phyloP scores from a whole-genome alignment of 2,329 filamentous ascomycete genomes.

The Diplodia seriata region DNA sequence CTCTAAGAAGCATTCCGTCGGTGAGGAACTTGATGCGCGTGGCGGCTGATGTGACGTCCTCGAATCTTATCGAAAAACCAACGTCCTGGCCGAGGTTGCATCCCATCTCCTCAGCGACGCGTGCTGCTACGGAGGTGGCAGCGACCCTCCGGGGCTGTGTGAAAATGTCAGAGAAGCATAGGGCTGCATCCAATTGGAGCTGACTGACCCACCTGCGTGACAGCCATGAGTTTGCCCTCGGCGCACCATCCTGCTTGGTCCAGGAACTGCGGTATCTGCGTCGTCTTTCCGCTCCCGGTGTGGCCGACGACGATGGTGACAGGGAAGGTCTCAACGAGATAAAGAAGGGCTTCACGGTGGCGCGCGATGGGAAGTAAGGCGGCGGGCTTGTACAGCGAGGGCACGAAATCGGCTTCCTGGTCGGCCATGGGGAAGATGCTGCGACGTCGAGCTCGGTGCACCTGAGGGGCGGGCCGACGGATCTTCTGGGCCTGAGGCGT shows the following conservation, averaged over 20 bases:
- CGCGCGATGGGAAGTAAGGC: constrained; percentile 85
- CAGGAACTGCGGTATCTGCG: constrained; percentile 91
- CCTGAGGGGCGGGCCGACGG: constrained; percentile 20
- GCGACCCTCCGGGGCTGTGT: constrained; percentile 83
- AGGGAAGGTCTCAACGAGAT: constrained; percentile 81
- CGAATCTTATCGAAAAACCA: constrained; percentile 90
- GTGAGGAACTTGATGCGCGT: constrained; percentile 96
- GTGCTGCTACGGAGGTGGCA: constrained; percentile 84
- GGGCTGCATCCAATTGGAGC: not conserved
- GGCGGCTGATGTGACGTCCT: constrained; percentile 84
- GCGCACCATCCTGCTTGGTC: constrained; percentile 88
- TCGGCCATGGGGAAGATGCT: constrained; percentile 38
- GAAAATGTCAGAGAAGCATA: constrained; percentile 23
- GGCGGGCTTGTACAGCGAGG: constrained; percentile 84
- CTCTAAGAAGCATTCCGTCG: constrained; percentile 87
- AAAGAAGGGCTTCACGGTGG: constrained; percentile 79
- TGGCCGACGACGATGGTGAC: constrained; percentile 92
- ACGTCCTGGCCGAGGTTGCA: constrained; percentile 84
- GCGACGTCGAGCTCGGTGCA: constrained; percentile 8
- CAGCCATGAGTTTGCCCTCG: constrained; percentile 80
- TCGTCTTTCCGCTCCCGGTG: constrained; percentile 94
- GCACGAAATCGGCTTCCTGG: constrained; percentile 65
- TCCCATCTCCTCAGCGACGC: constrained; percentile 88
- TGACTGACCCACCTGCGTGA: constrained; percentile 78
- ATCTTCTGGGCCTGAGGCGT: constrained; percentile 16